Evolutionary conservation across 208 protist genomes (phyloP).

Genomic region (Angomonas ambiguus): DNA sequence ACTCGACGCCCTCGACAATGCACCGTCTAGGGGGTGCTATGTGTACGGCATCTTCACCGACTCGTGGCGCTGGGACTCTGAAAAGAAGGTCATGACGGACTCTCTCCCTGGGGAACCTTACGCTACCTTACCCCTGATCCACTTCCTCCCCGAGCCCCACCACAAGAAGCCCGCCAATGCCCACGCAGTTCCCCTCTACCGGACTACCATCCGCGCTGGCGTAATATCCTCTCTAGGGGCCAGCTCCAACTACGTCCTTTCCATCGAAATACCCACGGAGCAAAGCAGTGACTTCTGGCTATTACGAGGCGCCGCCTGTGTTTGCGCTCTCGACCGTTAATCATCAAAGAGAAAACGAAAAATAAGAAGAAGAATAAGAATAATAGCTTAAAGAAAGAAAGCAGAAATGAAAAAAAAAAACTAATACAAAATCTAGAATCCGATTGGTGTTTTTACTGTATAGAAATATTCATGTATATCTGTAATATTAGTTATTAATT

Average conservation of each 20-base stretch:
- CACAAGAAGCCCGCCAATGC: constrained; percentile 58
- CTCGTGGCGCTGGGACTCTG: constrained; percentile 93
- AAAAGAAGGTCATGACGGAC: constrained; percentile 76
- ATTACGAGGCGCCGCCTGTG: constrained; percentile 87
- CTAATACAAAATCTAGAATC: background rate
- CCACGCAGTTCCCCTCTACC: constrained; percentile 94
- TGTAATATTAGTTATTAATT: constrained; percentile 7
- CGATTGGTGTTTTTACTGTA: background rate
- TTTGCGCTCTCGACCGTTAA: constrained; percentile 73
- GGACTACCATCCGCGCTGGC: constrained; percentile 91
- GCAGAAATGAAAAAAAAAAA: constrained; percentile 2
- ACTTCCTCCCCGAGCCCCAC: constrained; percentile 93
- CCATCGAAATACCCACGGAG: constrained; percentile 82
- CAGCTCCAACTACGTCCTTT: constrained; percentile 94
- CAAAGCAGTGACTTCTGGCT: constrained; percentile 88
- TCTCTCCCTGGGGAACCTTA: constrained; percentile 88
- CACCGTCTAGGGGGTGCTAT: constrained; percentile 92
- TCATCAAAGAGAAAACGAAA: background rate
- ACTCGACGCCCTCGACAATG: constrained; percentile 41
- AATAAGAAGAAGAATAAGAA: background rate
- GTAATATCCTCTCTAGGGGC: constrained; percentile 95
- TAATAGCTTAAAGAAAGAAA: background rate
- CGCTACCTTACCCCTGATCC: constrained; percentile 89
- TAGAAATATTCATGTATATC: constrained; percentile 1
- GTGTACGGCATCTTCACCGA: constrained; percentile 97